Percentiles rank a stretch among this genome's conserved stretches.
Evolutionary conservation across 768 basidiomycete species (phyloP).

Genomic region (Lentinula guzmanii): DNA sequence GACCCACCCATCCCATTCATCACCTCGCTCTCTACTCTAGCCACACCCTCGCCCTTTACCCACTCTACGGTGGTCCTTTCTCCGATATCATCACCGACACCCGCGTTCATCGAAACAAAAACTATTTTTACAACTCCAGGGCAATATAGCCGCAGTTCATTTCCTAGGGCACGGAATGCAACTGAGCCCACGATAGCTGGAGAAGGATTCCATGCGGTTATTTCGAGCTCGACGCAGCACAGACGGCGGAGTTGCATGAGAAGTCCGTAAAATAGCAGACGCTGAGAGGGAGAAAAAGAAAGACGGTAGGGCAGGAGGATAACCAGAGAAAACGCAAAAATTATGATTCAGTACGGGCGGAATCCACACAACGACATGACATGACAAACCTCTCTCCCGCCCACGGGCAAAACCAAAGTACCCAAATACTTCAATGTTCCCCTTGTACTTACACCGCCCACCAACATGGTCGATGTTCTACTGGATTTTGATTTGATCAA

Average conservation of each 20-base stretch:
- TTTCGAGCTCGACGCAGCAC: slow-evolving; percentile 55
- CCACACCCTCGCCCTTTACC: slow-evolving; percentile 15
- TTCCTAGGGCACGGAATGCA: slow-evolving; percentile 52
- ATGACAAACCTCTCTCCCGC: slow-evolving; percentile 43
- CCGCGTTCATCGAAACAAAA: slow-evolving; percentile 34
- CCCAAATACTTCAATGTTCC: slow-evolving; percentile 48
- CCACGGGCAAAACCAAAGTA: slow-evolving; percentile 57
- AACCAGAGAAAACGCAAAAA: too few relatives aligned
- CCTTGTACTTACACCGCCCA: slow-evolving; percentile 13
- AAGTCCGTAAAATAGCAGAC: slow-evolving; percentile 55
- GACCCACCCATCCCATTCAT: slow-evolving; percentile 1
- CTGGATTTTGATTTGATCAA: not conserved
- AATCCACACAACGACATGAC: slow-evolving; percentile 7
- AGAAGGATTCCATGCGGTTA: slow-evolving; percentile 59
- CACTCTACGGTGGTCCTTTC: slow-evolving; percentile 43
- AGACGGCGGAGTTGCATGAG: slow-evolving; percentile 48
- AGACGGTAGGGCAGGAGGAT: not conserved
- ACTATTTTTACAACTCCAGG: slow-evolving; percentile 44
- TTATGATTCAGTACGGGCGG: too few relatives aligned
- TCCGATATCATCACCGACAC: slow-evolving; percentile 36
- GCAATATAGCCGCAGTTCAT: slow-evolving; percentile 57
- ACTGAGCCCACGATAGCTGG: slow-evolving; percentile 34
- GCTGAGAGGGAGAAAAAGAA: slow-evolving; percentile 25
- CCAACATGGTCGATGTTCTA: slow-evolving; percentile 17
- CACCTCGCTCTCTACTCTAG: slow-evolving; percentile 19